Percentiles rank a stretch among this genome's conserved stretches.
Conservation (phyloP, 2,329 filamentous ascomycete genomes). For the Xylaria sp. region DNA sequence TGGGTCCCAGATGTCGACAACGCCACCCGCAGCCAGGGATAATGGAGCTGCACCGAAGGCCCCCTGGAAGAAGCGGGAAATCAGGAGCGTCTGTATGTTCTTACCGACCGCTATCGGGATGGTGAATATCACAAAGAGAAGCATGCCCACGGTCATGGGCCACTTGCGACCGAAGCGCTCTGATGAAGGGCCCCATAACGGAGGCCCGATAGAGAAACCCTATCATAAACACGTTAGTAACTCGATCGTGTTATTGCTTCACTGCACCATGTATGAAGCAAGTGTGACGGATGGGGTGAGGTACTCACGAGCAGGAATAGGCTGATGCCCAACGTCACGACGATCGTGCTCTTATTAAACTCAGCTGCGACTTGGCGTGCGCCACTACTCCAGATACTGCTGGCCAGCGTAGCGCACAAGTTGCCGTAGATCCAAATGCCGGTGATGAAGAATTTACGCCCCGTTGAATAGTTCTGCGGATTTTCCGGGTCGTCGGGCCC, state of each 20-base stretch:
- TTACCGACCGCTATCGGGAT: conserved; percentile 55
- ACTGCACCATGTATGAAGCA: background rate
- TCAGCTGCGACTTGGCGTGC: conserved; percentile 15
- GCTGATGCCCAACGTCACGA: conserved; percentile 35
- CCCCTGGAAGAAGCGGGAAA: conserved; percentile 57
- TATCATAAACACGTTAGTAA: conserved; percentile 12
- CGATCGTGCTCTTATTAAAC: conserved; percentile 29
- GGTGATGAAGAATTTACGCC: conserved; percentile 32
- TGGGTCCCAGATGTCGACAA: conserved; percentile 57
- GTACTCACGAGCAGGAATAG: conserved; percentile 35
- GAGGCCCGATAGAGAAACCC: conserved; percentile 52
- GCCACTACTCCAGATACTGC: conserved; percentile 38
- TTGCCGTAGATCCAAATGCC: conserved; percentile 36
- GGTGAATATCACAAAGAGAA: conserved; percentile 57
- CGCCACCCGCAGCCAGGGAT: conserved; percentile 55
- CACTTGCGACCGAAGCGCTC: conserved; percentile 59
- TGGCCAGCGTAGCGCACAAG: conserved; percentile 32
- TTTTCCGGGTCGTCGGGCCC: conserved; percentile 36
- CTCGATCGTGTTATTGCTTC: background rate
- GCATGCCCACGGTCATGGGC: conserved; percentile 57
- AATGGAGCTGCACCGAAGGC: conserved; percentile 57
- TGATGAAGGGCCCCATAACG: conserved; percentile 55
- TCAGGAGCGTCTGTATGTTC: conserved; percentile 34
- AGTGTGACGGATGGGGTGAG: background rate
- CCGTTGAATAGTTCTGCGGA: conserved; percentile 33